These are phyloP conservation scores for Linderniella brevidens DNA, from an alignment of 257 asterid genomes.

Conservation along the genomic window DNA sequence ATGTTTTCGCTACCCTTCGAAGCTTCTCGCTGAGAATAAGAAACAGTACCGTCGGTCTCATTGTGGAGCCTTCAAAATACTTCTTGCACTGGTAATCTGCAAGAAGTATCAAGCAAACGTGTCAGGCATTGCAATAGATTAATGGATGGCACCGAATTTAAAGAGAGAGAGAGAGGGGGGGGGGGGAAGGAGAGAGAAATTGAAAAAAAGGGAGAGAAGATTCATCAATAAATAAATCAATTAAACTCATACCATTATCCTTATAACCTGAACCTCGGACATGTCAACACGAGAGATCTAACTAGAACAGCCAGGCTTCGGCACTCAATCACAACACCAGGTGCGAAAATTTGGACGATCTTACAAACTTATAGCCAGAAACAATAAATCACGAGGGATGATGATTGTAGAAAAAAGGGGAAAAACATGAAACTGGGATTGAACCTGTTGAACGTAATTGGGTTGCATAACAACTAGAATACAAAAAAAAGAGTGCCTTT, in stretches of 20 bases:
- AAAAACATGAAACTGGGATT: not conserved
- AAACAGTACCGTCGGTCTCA: slow-evolving; percentile 28
- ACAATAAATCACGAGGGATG: slow-evolving; percentile 3
- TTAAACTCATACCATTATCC: slow-evolving; percentile 49
- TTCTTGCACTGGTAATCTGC: slow-evolving; percentile 75
- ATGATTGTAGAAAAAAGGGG: not conserved
- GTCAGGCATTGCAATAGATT: no score
- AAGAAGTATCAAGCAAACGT: not conserved
- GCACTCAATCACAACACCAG: slow-evolving; percentile 6
- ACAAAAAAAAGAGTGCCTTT: slow-evolving; percentile 74
- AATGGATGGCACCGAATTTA: no score
- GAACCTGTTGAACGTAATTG: slow-evolving; percentile 95
- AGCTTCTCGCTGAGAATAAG: slow-evolving; percentile 41
- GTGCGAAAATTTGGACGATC: slow-evolving; percentile 1
- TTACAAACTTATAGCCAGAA: not conserved
- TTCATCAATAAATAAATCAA: not conserved
- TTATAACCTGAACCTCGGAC: slow-evolving; percentile 69
- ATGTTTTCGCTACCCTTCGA: slow-evolving; percentile 22
- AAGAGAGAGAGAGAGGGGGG: no score
- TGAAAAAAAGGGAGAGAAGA: not conserved
- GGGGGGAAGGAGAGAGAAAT: not conserved
- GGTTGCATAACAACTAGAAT: slow-evolving; percentile 99
- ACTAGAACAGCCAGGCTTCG: slow-evolving; percentile 95
- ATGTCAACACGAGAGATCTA: slow-evolving; percentile 46
- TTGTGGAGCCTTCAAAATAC: slow-evolving; percentile 43